Evolutionary conservation across 2,329 filamentous ascomycete genomes (phyloP), one percentile per base, ranked within the genome.

Genomic region (Ophiocordyceps unilateralis): DNA sequence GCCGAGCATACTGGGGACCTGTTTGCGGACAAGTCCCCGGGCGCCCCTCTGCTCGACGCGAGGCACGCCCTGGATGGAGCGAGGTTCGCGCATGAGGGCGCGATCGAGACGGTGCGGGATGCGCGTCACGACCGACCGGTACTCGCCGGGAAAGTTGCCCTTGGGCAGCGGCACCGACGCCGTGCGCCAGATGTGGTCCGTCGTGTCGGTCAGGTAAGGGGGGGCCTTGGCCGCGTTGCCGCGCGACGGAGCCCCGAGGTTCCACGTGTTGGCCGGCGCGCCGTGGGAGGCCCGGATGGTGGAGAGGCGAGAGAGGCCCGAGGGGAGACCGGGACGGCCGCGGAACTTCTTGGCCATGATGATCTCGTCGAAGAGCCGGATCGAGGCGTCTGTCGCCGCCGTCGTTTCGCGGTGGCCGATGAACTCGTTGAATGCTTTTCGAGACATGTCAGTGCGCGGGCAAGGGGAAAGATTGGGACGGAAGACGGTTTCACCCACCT

Each of bases 41-140:
- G 62, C 62, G 26, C 68, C 59, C n/a, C 66, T 65, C 44, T 68
- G 66, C 45, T 74, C 71, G 17, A 71, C 68, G 28, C 74, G 65
- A 21, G 87, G 87, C n/a, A 87, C 78, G 30, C 88, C 88, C 58
- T 93, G 86, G 34, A 94, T 89, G 48, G 84, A 78, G 45, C 88
- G 75, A 24, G 88, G 88, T 61, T 95, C 88, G 58, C 86, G 85
- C 86, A 96, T 94, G 40, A 95, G 67, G 14, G 78, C 74, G 4
- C 81, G 74, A 53, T 98, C 91, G 10, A 98, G 71, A 55, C 84
- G 88, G 8, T 84, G 78, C 5, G 91, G 91, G 32, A 84, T 78
- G 50, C 77, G 65, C 12, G 76, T 76, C 43, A 76, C 66, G 14
- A 77, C 67, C 26, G 68, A 61, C 45, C 70, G 68, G 60, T 81